Evolutionary conservation across 257 asterid species (phyloP).

Genomic region (Penstemon barbatus): DNA sequence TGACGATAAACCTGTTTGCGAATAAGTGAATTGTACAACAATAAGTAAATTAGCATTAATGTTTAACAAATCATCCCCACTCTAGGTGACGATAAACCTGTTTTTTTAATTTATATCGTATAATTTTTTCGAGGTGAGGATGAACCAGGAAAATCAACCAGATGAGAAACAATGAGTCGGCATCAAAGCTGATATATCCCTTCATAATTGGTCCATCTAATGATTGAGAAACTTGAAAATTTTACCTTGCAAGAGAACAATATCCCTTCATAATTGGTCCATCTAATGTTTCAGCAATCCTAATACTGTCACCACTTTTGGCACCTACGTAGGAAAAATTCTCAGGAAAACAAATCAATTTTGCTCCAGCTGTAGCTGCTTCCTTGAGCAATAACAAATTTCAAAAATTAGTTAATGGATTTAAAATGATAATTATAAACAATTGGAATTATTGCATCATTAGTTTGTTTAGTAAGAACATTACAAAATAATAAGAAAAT

Average conservation of each 20-base stretch:
- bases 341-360: constrained; percentile 87
- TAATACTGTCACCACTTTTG: constrained; percentile 75
- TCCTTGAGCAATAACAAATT: constrained; percentile 45
- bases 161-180: not conserved
- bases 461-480: not conserved
- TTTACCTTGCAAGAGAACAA: constrained; percentile 75
- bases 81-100: not conserved
- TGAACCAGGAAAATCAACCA: not conserved
- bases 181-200: not conserved
- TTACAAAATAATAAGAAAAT: not conserved
- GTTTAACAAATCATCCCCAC: not conserved
- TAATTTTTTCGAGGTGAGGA: not conserved
- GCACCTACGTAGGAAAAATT: constrained; percentile 84
- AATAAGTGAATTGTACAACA: not conserved
- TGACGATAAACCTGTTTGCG: not conserved
- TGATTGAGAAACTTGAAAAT: not conserved
- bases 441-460: not conserved
- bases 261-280: constrained; percentile 79
- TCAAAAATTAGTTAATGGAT: constrained; percentile 21
- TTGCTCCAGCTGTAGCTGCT: constrained; percentile 88
- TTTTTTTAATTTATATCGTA: not conserved
- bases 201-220: no score
- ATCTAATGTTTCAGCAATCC: constrained; percentile 73
- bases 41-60: not conserved
- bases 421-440: constrained; percentile 13